These are phyloP conservation scores for Myxozyma sirexii DNA, from an alignment of 805 yeast species.

Conservation along the genomic window DNA sequence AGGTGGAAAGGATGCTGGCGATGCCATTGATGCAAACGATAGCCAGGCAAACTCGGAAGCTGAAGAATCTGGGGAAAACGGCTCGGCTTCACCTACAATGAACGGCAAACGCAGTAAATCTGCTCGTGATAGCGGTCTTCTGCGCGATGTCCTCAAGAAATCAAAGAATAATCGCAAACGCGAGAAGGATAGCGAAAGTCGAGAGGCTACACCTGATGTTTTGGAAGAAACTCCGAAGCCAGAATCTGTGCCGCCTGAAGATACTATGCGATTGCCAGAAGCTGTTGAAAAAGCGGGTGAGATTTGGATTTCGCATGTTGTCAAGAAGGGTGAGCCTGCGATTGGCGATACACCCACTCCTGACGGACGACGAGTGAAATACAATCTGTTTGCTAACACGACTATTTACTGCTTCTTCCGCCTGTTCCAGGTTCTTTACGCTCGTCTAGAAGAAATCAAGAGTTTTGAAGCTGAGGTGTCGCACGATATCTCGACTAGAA, in stretches of 20 bases:
- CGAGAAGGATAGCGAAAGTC: constrained; percentile 27
- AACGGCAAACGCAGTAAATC: constrained; percentile 10
- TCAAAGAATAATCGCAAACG: constrained; percentile 32
- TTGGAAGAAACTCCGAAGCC: constrained; percentile 25
- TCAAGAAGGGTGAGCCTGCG: constrained; percentile 33
- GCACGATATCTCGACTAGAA: constrained; percentile 60
- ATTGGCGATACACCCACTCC: constrained; percentile 37
- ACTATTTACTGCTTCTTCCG: constrained; percentile 89
- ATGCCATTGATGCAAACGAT: constrained; percentile 33
- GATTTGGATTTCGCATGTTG: constrained; percentile 40
- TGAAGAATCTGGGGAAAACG: constrained; percentile 28
- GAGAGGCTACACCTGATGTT: constrained; percentile 32
- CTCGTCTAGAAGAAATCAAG: constrained; percentile 78
- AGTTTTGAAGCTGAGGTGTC: constrained; percentile 67
- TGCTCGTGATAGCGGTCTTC: constrained; percentile 44
- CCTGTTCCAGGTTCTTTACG: constrained; percentile 76
- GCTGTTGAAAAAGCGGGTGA: constrained; percentile 37
- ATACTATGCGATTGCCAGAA: constrained; percentile 28
- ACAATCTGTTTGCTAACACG: constrained; percentile 84
- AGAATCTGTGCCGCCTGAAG: constrained; percentile 18
- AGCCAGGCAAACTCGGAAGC: constrained; percentile 15
- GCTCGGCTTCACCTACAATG: neutral
- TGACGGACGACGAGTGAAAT: constrained; percentile 44
- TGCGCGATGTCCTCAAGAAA: constrained; percentile 55
- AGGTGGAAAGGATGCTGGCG: constrained; percentile 50